Evolutionary conservation across 441 rosid genomes (phyloP), one percentile per base, ranked within the genome.

Genomic region (Euphorbia celastroides): DNA sequence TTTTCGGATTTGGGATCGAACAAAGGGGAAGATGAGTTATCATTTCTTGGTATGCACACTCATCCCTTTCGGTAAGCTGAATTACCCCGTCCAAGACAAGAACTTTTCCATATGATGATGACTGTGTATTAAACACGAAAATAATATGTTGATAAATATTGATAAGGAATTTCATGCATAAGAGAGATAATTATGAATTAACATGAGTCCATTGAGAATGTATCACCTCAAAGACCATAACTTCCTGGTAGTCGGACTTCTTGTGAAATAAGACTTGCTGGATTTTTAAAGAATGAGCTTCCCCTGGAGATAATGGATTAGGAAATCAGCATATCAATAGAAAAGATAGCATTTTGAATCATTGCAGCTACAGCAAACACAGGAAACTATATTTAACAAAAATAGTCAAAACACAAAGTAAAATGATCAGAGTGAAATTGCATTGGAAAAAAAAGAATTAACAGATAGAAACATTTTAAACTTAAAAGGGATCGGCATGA

Each of bases 31-130:
- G 96, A 70, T 92, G 98, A 70, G 95, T 80, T 61, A 92, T 92
- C 98, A 92, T 92, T 81, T 92, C 98, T 70, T 92, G 98, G 74
- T 92, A 92, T 16, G 98, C 96, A 72, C 98, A 94, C 78, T 94
- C 98, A 68, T 94, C 99, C 75, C 97, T 88, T 76, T 94, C 94
- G 0, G 99, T 92, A 48, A 92, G 91, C 74, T 92, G 98, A 76
- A 92, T 89, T 73, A 89, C 95, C 23, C 98, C 98, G 64, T 92
- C 98, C 82, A 92, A 78, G 72, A 92, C 89, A 65, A 92, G 86
- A 72, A 92, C 96, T 72, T 89, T 92, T 26, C 98, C 98, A 51
- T 92, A 92, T 13, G 98, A 85, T 31, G 96, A 81, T 20, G 98
- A 92, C 98, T 92, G 84, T 51, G 74, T 60, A 50, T 20, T 26